Evolutionary conservation across 306 rosid species (phyloP), one percentile per base, ranked within the genome.

Genomic region (Psophocarpus tetragonolobus): DNA sequence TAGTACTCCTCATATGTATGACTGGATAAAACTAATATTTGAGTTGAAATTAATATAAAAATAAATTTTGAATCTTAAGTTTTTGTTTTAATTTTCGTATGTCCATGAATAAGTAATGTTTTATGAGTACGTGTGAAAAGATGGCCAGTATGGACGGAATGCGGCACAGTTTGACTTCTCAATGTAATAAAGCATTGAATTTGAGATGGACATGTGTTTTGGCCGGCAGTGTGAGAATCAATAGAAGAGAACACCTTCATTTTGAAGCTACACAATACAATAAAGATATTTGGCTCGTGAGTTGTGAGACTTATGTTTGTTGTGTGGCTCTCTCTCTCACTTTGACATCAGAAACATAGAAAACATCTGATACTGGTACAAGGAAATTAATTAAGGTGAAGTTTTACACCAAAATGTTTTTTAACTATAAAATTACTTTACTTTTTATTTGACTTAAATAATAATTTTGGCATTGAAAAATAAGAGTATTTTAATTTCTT

Each of bases 221-320:
- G 77, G 82, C 23, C 82, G 77, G 82, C 44, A 30, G 69, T 65
- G 79, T 65, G 79, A 73, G 80, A 80, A 80, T 41, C 30, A n/a
- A 58, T 2, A 44, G 24, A 3, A 44, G 14, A 58, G 27, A 3
- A n/a, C 24, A 41, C 53, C 39, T 76, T 76, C 54, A 66, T 54
- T 58, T 35, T 48, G 36, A 70, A 60, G 8, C 23, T 35, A 26
- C 62, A 75, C 24, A 6, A 36, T 36, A 36, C 5, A 3, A 42
- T 3, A 42, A 3, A 42, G n/a, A n/a, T n/a, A n/a, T n/a, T 42
- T 42, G 17, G 48, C 17, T 42, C 14, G 5, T 42, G 48, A 41
- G 60, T 53, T 21, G 13, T 51, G 58, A 9, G 44, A 9, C n/a
- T n/a, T n/a, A n/a, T n/a, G n/a, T n/a, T n/a, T 53, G 20, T 8